phyloP scores from a whole-genome alignment of 306 rosid genomes.

The Adenanthera pavonina region DNA sequence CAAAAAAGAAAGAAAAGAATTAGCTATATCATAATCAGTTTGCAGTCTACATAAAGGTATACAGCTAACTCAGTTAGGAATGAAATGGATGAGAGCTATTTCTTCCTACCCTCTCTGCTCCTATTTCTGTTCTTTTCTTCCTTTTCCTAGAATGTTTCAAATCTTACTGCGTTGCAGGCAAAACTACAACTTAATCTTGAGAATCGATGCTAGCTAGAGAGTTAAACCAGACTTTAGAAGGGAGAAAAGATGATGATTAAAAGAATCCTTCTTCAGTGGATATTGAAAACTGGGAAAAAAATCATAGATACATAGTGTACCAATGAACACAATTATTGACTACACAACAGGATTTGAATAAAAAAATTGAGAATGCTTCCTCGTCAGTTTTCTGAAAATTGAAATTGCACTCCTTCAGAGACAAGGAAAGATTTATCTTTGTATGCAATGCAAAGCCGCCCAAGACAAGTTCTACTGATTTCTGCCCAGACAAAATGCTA shows the following conservation, averaged over 20 bases:
- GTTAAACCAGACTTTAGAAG: too few species aligned
- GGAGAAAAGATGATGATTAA: too few species aligned
- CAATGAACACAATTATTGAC: not conserved
- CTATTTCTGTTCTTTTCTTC: not conserved
- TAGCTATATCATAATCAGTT: not conserved
- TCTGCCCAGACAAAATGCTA: too few species aligned
- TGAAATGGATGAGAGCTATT: not conserved
- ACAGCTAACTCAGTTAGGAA: not conserved
- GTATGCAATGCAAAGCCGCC: too few species aligned
- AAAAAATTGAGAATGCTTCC: not conserved
- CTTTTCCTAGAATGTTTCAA: not conserved
- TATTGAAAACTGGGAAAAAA: not conserved
- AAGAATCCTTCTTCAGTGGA: not conserved
- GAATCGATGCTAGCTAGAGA: too few species aligned
- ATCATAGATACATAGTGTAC: not conserved
- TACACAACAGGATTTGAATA: not conserved
- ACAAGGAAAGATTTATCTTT: too few species aligned
- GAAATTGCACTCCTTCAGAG: too few species aligned
- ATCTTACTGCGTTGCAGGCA: too few species aligned
- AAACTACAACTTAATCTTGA: not conserved
- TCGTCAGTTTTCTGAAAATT: too few species aligned
- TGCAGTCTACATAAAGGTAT: not conserved
- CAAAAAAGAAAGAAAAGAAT: too few species aligned
- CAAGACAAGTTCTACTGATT: too few species aligned
- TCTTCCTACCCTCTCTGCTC: not conserved